Evolutionary conservation across 345 rosid genomes (phyloP), one percentile per base, ranked within the genome.

Genomic region (Salix viminalis): DNA sequence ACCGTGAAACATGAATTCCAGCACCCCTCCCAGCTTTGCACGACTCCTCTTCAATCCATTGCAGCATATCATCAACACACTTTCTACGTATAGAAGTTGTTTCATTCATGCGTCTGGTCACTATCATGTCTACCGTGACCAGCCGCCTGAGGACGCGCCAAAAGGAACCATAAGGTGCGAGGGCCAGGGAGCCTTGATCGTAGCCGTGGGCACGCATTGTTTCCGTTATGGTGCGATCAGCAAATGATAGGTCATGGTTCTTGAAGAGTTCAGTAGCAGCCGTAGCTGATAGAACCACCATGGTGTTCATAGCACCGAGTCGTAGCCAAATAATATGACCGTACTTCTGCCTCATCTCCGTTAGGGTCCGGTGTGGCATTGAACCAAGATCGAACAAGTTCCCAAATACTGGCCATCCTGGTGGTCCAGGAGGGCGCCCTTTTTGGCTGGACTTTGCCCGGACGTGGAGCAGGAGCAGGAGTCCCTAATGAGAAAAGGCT

Each of bases 361-460:
- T 39, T 15, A 88, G 64, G 41, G 88, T 80, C 10, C 88, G 84
- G 72, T 90, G 94, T 1, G 94, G 90, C 85, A 76, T 70, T 6
- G 77, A 6, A n/a, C 90, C 89, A 0, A 90, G 81, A 26, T 85
- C 85, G 60, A 87, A 86, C 76, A 90, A 26, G 83, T 90, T 88
- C 64, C 93, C 91, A 6, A 90, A 7, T 5, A 90, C 46, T 2
- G 91, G 93, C 91, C 91, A 88, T 74, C 93, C 90, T 1, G 85
- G 74, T 8, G 91, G 93, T 0, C 93, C 91, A 0, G 93, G 91
- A 30, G 93, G 93, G 28, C 2, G 60, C 32, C n/a, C 32, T 44
- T 44, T 13, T 44, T 11, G 15, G 11, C 72, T 19, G 26, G 36
- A 69, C 62, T 52, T 75, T 28, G 71, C 71, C 61, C 72, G 73